Evolutionary conservation across 1,284 basidiomycete genomes (phyloP).

Genomic region (Coriolopsis trogii): DNA sequence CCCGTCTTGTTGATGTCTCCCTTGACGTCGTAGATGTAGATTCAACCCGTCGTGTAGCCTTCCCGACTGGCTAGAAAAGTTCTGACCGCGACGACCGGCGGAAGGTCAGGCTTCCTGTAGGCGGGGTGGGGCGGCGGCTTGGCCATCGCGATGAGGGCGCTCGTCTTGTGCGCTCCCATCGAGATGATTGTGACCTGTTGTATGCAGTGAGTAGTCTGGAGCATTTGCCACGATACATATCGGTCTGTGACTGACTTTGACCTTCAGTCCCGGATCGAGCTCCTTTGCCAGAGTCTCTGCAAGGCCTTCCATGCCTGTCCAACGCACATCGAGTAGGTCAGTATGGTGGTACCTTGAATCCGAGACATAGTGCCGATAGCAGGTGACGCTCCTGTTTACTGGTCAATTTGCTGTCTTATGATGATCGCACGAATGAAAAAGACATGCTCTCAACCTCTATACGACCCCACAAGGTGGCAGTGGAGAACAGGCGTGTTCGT

Average conservation of each 20-base stretch:
- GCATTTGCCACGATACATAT: no score
- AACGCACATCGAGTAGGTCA: no score
- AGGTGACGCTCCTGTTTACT: no score
- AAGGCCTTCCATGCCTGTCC: slow-evolving; percentile 33
- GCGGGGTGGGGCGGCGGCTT: slow-evolving; percentile 9
- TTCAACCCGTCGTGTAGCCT: background rate
- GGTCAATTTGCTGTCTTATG: no score
- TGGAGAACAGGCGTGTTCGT: no score
- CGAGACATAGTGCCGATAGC: no score
- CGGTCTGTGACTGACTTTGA: slow-evolving; percentile 32
- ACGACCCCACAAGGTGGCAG: no score
- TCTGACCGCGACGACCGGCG: background rate
- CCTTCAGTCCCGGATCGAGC: slow-evolving; percentile 43
- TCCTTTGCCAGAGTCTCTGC: slow-evolving; percentile 36
- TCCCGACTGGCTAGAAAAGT: background rate
- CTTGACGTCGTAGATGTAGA: background rate
- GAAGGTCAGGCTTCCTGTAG: slow-evolving; percentile 4
- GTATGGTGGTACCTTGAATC: no score
- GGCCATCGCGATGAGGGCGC: slow-evolving; percentile 2
- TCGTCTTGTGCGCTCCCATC: slow-evolving; percentile 11
- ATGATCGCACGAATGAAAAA: no score
- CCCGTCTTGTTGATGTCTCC: slow-evolving; percentile 9
- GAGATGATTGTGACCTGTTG: slow-evolving; percentile 8
- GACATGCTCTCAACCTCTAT: no score
- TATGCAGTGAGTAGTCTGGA: no score